Evolutionary conservation across 2,329 filamentous ascomycete genomes (phyloP), one percentile per base, ranked within the genome.

Genomic region (Neodidymelliopsis sp.): DNA sequence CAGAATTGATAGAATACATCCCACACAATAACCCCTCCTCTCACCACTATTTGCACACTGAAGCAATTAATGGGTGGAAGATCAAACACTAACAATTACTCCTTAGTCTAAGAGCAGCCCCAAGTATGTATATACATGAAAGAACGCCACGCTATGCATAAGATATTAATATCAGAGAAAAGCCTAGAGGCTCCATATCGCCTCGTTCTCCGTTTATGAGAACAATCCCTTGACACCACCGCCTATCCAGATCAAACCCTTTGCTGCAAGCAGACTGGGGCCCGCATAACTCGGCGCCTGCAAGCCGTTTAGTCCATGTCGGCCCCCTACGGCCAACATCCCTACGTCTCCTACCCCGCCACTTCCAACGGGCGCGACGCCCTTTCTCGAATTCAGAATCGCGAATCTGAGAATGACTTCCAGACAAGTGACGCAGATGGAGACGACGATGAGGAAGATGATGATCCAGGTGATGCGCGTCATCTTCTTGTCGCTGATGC

Each of bases 391-490:
- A 27, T 58, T 60, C 29, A 74, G 24, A 39, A 74, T 72, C 0
- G 70, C 71, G 54, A 97, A 97, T 6, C 94, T 83, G 39, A 99
- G 77, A 44, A 88, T 84, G 7, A 97, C 93, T 75, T 99, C 94
- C 3, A 88, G 87, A 39, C 90, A 88, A 2, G 94, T 97, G 42
- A 99, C 91, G 41, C 91, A 79, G 65, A 99, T 97, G 68, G 88
- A 93, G 59, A 97, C 79, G 35, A 95, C 74, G 68, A 99, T 99
- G 34, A 99, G 83, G 34, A 96, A 81, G 65, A 99, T 99, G 73
- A 97, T 88, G 72, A 99, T 97, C 93, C 93, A 97, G 1, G 94
- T 99, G 70, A 97, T 96, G 59, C 83, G 81, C 60, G 91, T 96
- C 89, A 97, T 97, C 73, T 96, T 97, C 59, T 90, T 88, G 70